phyloP scores from a whole-genome alignment of 2,329 filamentous ascomycete genomes.

The Penicillium sp. region DNA sequence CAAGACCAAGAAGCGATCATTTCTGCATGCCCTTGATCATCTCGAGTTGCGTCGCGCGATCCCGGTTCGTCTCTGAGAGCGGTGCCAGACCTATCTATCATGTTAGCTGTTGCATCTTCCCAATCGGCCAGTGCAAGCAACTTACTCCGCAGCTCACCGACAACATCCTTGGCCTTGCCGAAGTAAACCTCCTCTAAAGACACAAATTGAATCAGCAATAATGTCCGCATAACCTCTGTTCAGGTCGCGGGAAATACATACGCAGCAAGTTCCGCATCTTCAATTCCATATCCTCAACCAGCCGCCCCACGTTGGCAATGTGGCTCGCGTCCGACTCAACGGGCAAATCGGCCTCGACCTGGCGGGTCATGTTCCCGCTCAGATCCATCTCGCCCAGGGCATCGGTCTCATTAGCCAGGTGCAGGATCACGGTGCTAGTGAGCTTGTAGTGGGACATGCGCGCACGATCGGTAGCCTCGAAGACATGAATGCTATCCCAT shows the following conservation, averaged over 20 bases:
- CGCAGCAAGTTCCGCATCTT: slow-evolving; percentile 97
- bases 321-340: slow-evolving; percentile 90
- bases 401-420: slow-evolving; percentile 69
- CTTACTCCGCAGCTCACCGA: slow-evolving; percentile 86
- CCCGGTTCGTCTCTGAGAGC: slow-evolving; percentile 79
- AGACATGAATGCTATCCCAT: slow-evolving; percentile 99
- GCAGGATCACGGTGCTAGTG: slow-evolving; percentile 93
- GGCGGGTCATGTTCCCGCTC: slow-evolving; percentile 95
- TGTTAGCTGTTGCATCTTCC: slow-evolving; percentile 12
- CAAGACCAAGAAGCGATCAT: slow-evolving; percentile 23
- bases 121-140: slow-evolving; percentile 3
- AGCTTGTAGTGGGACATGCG: slow-evolving; percentile 96
- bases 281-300: slow-evolving; percentile 99
- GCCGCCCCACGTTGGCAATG: slow-evolving; percentile 88
- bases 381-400: slow-evolving; percentile 84
- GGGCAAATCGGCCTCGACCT: slow-evolving; percentile 87
- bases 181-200: slow-evolving; percentile 88
- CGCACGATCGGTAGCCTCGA: slow-evolving; percentile 91
- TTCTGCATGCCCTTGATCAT: slow-evolving; percentile 68
- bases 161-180: slow-evolving; percentile 98
- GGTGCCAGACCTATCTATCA: slow-evolving; percentile 61
- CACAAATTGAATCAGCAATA: not conserved
- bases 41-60: slow-evolving; percentile 83
- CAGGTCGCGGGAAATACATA: slow-evolving; percentile 25
- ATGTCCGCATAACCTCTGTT: not conserved